These are phyloP conservation scores for Middelhovenomyces tepae DNA, from an alignment of 805 yeast genomes.

Conservation along the genomic window DNA sequence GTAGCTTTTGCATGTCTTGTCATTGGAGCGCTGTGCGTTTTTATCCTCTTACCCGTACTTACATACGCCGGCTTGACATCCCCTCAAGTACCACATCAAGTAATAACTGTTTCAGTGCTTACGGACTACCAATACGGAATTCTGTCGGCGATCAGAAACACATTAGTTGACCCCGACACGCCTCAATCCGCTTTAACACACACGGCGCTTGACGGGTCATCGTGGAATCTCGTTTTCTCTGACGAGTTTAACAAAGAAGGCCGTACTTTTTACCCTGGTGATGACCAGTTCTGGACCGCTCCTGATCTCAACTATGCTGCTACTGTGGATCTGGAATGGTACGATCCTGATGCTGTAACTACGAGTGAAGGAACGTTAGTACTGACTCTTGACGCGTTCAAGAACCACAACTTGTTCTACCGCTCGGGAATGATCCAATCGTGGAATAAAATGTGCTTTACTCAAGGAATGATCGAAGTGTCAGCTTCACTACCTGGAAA, in stretches of 20 bases:
- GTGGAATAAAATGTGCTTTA: slow-evolving; percentile 87
- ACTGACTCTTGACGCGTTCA: slow-evolving; percentile 70
- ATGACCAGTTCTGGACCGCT: slow-evolving; percentile 87
- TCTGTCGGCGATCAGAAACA: slow-evolving; percentile 49
- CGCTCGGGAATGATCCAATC: slow-evolving; percentile 88
- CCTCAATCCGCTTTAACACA: slow-evolving; percentile 45
- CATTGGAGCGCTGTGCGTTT: slow-evolving; percentile 56
- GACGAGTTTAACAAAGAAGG: slow-evolving; percentile 91
- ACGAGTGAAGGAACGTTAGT: slow-evolving; percentile 66
- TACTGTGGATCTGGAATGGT: slow-evolving; percentile 89
- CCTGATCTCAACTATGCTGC: slow-evolving; percentile 79
- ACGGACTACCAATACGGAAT: slow-evolving; percentile 50
- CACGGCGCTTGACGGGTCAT: slow-evolving; percentile 49
- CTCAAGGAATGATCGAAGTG: slow-evolving; percentile 72
- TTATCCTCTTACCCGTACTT: slow-evolving; percentile 72
- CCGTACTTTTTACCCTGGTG: slow-evolving; percentile 81
- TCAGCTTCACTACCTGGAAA: slow-evolving; percentile 72
- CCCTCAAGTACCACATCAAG: slow-evolving; percentile 9
- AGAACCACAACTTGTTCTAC: slow-evolving; percentile 70
- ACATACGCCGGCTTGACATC: slow-evolving; percentile 66
- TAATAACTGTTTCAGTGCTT: slow-evolving; percentile 30
- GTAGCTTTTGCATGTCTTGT: slow-evolving; percentile 41
- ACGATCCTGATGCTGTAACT: slow-evolving; percentile 80
- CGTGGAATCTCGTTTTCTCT: slow-evolving; percentile 73
- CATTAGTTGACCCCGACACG: slow-evolving; percentile 65